Percentiles rank a stretch among this genome's conserved stretches.
These are phyloP conservation scores for Mytilinidion resinicola DNA, from an alignment of 495 filamentous ascomycete genomes.

Conservation along the genomic window DNA sequence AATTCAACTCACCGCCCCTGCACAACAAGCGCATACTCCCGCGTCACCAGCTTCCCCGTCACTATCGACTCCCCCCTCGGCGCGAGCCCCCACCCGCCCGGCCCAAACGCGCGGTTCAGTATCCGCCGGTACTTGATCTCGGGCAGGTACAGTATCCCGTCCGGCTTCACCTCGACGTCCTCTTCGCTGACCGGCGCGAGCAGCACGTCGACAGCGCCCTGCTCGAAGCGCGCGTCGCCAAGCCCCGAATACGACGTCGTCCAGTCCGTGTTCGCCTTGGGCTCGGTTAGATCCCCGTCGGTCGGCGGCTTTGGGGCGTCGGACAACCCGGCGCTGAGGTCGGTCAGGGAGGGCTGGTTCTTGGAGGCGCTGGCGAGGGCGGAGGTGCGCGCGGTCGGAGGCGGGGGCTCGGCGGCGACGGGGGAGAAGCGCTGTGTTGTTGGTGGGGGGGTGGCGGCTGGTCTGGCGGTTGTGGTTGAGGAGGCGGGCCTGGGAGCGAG, in stretches of 20 bases:
- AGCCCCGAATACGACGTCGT: slow-evolving; percentile 87
- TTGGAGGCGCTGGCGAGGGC: slow-evolving; percentile 6
- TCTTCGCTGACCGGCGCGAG: slow-evolving; percentile 58
- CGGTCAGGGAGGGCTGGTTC: slow-evolving; percentile 41
- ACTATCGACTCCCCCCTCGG: slow-evolving; percentile 88
- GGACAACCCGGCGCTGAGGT: slow-evolving; percentile 49
- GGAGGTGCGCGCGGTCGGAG: slow-evolving; percentile 18
- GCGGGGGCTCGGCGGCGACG: slow-evolving; percentile 14
- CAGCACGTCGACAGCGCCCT: slow-evolving; percentile 67
- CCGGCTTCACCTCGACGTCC: slow-evolving; percentile 93
- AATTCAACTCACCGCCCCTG: slow-evolving; percentile 73
- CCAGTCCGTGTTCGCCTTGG: slow-evolving; percentile 71
- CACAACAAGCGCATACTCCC: slow-evolving; percentile 90
- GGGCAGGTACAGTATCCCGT: slow-evolving; percentile 92
- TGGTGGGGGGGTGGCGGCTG: background rate
- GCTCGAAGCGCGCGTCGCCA: slow-evolving; percentile 63
- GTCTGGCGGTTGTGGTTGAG: background rate
- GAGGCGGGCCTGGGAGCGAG: background rate
- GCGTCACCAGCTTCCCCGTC: slow-evolving; percentile 77
- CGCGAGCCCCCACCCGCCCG: slow-evolving; percentile 90
- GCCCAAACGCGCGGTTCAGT: slow-evolving; percentile 85
- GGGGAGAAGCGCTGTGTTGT: slow-evolving; percentile 1
- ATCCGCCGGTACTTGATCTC: slow-evolving; percentile 98
- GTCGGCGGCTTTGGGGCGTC: slow-evolving; percentile 41
- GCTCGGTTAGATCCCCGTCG: slow-evolving; percentile 35